phyloP scores from a whole-genome alignment of 169 alveolate species.

The Plasmodium coatneyi region DNA sequence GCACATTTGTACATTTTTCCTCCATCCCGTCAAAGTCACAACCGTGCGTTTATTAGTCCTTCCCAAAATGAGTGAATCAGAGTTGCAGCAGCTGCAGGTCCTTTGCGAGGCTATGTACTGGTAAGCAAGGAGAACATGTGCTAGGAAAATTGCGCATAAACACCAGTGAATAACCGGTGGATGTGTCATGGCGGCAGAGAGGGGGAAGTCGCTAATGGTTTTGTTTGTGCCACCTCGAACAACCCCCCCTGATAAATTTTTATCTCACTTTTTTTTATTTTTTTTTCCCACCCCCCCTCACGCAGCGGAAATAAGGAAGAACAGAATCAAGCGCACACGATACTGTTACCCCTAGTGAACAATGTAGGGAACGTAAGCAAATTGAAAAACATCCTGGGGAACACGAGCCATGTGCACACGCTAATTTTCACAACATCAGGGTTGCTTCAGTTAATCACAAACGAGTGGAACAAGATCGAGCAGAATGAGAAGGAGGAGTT shows the following conservation, averaged over 20 bases:
- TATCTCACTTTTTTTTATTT: not conserved
- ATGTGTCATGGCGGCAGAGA: not conserved
- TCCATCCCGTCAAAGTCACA: not conserved
- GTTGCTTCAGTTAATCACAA: slow-evolving; percentile 86
- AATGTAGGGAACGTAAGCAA: slow-evolving; percentile 87
- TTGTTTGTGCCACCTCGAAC: not conserved
- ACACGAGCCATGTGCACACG: slow-evolving; percentile 89
- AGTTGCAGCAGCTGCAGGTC: slow-evolving; percentile 90
- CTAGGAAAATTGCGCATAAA: not conserved
- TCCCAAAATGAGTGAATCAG: slow-evolving; percentile 76
- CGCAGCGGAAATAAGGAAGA: slow-evolving; percentile 89
- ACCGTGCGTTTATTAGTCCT: not conserved
- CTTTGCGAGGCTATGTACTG: slow-evolving; percentile 90
- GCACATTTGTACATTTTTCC: not conserved
- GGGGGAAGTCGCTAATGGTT: not conserved
- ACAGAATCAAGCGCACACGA: slow-evolving; percentile 93
- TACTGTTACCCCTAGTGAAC: slow-evolving; percentile 91
- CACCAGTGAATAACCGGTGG: not conserved
- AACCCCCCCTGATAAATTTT: not conserved
- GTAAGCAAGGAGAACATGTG: slow-evolving; percentile 7
- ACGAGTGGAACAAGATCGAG: slow-evolving; percentile 90
- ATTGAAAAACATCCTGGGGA: slow-evolving; percentile 86
- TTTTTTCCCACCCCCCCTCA: not conserved
- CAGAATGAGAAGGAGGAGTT: slow-evolving; percentile 90
- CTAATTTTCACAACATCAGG: slow-evolving; percentile 90